Conservation (phyloP, 2,329 filamentous ascomycete species). For the Hypoxylon sp. region DNA sequence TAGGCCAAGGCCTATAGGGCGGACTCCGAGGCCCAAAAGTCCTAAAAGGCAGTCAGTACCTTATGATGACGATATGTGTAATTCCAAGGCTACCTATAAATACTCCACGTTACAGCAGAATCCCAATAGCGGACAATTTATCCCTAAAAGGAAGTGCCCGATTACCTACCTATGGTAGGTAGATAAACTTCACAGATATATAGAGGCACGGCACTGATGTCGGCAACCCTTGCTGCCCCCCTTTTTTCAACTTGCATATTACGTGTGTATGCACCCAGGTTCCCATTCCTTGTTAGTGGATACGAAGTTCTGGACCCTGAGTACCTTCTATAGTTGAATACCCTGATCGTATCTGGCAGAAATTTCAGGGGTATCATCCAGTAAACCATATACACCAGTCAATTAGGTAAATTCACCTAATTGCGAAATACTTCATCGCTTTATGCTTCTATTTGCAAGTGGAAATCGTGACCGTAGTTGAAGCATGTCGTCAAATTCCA, state of each 20-base stretch:
- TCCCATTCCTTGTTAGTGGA: background rate
- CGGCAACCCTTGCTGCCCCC: background rate
- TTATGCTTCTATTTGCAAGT: background rate
- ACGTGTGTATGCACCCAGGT: background rate
- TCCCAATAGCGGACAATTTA: conserved; percentile 3
- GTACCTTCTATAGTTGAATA: background rate
- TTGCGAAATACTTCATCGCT: background rate
- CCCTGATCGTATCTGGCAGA: background rate
- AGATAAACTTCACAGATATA: conserved; percentile 7
- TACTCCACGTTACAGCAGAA: conserved; percentile 16
- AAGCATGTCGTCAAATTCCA: conserved; percentile 16
- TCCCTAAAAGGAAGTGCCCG: conserved; percentile 28
- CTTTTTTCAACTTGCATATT: background rate
- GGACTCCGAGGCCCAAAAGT: background rate
- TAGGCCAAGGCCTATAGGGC: background rate
- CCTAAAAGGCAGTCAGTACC: background rate
- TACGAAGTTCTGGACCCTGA: background rate
- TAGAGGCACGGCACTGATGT: conserved; percentile 17
- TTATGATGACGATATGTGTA: conserved; percentile 2
- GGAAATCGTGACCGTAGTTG: background rate
- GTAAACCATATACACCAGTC: background rate
- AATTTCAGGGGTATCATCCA: background rate
- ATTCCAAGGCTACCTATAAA: conserved; percentile 12
- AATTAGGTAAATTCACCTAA: background rate
- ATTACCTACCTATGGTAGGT: background rate